Base-by-base conservation (phyloP, 192 early-diverging fungal genomes). In the Linnemannia exigua region DNA sequence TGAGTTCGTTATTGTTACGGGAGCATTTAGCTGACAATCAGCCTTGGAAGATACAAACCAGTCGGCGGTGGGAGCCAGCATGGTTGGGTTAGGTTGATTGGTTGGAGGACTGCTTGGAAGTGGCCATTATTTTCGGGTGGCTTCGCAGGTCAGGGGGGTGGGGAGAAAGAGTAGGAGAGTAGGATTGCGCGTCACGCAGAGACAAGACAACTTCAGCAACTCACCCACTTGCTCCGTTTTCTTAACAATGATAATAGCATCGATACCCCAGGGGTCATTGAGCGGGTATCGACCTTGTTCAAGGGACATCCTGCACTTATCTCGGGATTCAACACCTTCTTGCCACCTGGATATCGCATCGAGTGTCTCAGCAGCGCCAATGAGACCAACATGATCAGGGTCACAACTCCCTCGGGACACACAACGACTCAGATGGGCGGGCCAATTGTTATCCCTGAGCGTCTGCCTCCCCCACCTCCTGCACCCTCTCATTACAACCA, bases 261-360 rank as follows among this genome's bases (percentile, higher is more conserved):
- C 74, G 97, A 99, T 79, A 99, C 99, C 3, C 98, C 98, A 1
- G 98, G 96, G 35, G 99, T 99, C 11, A 99, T 99, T 88, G 93
- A 96, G 28, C 95, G 99, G 46, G 99, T 99, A 9, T 99, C 99
- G 50, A 94, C 90, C n/a, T 89, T 99, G 51, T 99, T 99, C 82
- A 91, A 95, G 51, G 95, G 95, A 52, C 95, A 97, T 72, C 96
- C 97, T 28, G 84, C 89, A 38, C 89, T 99, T 66, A 98, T 99
- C 47, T 96, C 94, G 69, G 99, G 99, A 25, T 99, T 99, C 89
- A 99, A 99, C 89, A 99, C 99, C 1, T 99, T 99, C 80, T 81
- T 99, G 76, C 99, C 99, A n/a, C 96, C 97, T 20, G 99, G 99
- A 0, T 99, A 99, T 82, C 94, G 95, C 71, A 97, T 99, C 70